These are phyloP conservation scores for Sugiyamaella floridensis DNA, from an alignment of 805 yeast species.

Conservation along the genomic window DNA sequence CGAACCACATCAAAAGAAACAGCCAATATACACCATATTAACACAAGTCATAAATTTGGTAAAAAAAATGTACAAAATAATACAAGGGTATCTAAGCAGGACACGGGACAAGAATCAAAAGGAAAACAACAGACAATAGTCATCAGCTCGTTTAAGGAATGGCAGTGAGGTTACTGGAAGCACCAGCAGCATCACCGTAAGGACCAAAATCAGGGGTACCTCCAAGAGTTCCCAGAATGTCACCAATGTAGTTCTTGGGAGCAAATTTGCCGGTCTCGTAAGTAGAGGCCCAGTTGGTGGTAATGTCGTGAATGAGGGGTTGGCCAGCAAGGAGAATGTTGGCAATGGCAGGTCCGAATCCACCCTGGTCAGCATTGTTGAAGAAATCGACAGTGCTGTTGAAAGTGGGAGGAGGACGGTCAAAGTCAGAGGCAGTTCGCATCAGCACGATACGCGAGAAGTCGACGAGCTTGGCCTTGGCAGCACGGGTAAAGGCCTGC, in stretches of 20 bases:
- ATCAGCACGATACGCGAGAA: conserved; percentile 50
- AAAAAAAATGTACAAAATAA: background rate
- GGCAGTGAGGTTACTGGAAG: background rate
- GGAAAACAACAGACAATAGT: background rate
- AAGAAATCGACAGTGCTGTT: conserved; percentile 43
- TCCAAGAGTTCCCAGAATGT: conserved; percentile 49
- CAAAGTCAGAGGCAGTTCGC: conserved; percentile 57
- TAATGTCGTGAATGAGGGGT: conserved; percentile 49
- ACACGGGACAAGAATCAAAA: background rate
- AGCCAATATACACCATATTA: background rate
- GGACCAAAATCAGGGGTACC: conserved; percentile 35
- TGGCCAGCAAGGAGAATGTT: conserved; percentile 49
- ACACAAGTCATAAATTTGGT: too few relatives aligned
- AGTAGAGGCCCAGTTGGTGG: conserved; percentile 35
- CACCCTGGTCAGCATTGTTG: conserved; percentile 45
- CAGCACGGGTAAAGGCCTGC: conserved; percentile 51
- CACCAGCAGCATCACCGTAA: background rate
- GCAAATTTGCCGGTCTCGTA: conserved; percentile 20
- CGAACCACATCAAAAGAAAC: too few relatives aligned
- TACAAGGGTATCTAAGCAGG: background rate
- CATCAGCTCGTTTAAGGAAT: background rate
- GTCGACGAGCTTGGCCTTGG: conserved; percentile 48
- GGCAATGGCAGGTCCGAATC: conserved; percentile 40
- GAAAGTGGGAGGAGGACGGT: conserved; percentile 44
- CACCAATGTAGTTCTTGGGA: conserved; percentile 55